Evolutionary conservation across 2,329 filamentous ascomycete species (phyloP).

Genomic region (Colletotrichum kahawae): DNA sequence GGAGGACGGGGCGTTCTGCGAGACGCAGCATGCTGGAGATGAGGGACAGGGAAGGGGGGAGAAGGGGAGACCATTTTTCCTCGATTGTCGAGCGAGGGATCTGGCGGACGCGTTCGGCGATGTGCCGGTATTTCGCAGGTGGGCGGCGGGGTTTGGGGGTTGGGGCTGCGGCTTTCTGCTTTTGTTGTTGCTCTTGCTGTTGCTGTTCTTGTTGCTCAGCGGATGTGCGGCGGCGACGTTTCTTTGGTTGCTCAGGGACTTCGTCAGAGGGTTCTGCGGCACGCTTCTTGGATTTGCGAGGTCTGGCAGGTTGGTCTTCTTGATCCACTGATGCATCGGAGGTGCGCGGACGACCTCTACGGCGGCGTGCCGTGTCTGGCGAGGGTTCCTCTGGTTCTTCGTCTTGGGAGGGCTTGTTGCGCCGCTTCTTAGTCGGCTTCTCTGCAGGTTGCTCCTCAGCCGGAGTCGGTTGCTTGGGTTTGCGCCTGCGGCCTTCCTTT

Average conservation of each 20-base stretch:
- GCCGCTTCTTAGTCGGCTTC: slow-evolving; percentile 2
- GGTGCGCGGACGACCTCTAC: slow-evolving; percentile 19
- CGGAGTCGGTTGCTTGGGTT: background rate
- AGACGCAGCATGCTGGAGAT: slow-evolving; percentile 62
- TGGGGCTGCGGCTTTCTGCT: background rate
- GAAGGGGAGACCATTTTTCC: slow-evolving; percentile 69
- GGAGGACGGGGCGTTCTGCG: slow-evolving; percentile 66
- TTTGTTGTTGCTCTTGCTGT: background rate
- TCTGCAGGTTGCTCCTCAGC: background rate
- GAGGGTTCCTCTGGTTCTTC: slow-evolving; percentile 1
- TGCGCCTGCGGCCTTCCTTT: background rate
- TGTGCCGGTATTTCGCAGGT: slow-evolving; percentile 51
- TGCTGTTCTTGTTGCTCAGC: slow-evolving; percentile 10
- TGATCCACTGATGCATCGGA: slow-evolving; percentile 11
- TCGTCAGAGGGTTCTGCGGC: background rate
- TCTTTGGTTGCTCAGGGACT: background rate
- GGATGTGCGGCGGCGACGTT: slow-evolving; percentile 3
- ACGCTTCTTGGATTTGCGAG: slow-evolving; percentile 12
- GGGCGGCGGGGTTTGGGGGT: slow-evolving; percentile 27
- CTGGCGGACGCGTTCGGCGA: slow-evolving; percentile 54
- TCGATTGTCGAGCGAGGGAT: slow-evolving; percentile 70
- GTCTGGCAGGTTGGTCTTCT: slow-evolving; percentile 20
- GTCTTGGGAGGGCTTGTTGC: background rate
- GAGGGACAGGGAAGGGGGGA: slow-evolving; percentile 57
- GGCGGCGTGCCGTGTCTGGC: slow-evolving; percentile 15